Conservation (phyloP, 2,329 filamentous ascomycete genomes). For the Daldinia eschscholtzii region DNA sequence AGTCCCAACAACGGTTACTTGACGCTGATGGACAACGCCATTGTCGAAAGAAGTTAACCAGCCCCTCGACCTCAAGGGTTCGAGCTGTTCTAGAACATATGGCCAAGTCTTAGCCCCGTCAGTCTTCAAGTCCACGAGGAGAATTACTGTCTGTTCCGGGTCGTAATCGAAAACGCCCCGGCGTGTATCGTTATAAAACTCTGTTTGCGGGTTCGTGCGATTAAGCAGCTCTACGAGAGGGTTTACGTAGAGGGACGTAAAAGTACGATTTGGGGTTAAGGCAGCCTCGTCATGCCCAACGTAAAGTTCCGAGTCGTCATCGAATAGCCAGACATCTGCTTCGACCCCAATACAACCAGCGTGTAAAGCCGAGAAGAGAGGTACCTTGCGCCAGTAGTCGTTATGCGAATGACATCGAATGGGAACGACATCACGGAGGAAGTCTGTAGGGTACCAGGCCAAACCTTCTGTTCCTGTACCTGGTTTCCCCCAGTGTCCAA, state of each 20-base stretch:
- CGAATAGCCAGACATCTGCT: conserved; percentile 75
- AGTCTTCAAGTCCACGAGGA: conserved; percentile 79
- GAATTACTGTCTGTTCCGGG: conserved; percentile 66
- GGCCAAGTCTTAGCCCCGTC: conserved; percentile 64
- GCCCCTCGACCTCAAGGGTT: conserved; percentile 69
- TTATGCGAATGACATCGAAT: conserved; percentile 76
- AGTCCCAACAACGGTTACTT: conserved; percentile 77
- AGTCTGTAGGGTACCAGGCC: conserved; percentile 63
- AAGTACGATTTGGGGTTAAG: conserved; percentile 68
- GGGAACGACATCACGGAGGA: conserved; percentile 66
- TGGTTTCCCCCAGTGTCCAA: conserved; percentile 48
- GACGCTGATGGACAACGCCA: conserved; percentile 63
- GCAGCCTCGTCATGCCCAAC: conserved; percentile 72
- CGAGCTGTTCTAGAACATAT: conserved; percentile 66
- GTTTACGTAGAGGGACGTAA: conserved; percentile 73
- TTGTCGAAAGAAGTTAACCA: conserved; percentile 69
- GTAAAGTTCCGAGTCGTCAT: conserved; percentile 62
- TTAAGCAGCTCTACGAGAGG: conserved; percentile 72
- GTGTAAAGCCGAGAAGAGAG: conserved; percentile 71
- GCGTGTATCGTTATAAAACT: conserved; percentile 59
- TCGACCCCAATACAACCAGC: conserved; percentile 74
- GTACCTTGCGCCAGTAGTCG: conserved; percentile 75
- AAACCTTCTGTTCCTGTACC: conserved; percentile 55
- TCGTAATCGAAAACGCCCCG: conserved; percentile 69
- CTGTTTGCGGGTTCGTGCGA: conserved; percentile 62